Evolutionary conservation across 108 stramenopile genomes (phyloP).

Genomic region (Thalassiosira profunda): DNA sequence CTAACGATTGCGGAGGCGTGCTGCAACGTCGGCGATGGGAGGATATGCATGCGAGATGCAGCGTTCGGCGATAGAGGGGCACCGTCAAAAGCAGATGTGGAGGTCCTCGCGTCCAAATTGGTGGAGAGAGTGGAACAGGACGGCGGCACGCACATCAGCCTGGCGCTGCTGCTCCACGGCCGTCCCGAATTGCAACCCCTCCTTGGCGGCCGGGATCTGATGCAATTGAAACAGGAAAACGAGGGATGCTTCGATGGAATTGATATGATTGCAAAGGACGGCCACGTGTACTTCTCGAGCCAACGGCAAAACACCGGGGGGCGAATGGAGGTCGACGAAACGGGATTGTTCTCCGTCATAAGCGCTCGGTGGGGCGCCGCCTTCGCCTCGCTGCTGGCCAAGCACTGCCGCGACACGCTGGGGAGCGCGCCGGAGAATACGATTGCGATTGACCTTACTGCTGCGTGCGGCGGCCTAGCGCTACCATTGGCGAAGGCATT

Average conservation of each 20-base stretch:
- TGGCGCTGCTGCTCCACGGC: conserved; percentile 45
- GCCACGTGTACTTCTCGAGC: neutral
- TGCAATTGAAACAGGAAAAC: conserved; percentile 6
- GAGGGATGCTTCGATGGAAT: neutral
- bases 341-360: conserved; percentile 56
- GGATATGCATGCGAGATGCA: neutral
- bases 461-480: conserved; percentile 54
- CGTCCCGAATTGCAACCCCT: conserved; percentile 21
- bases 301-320: neutral
- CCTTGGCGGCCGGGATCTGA: conserved; percentile 48
- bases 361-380: conserved; percentile 41
- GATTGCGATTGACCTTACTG: conserved; percentile 48
- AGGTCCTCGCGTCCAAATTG: neutral
- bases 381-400: conserved; percentile 40
- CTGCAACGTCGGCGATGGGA: neutral
- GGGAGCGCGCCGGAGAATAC: neutral
- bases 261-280: neutral
- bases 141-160: conserved; percentile 40
- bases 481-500: conserved; percentile 43
- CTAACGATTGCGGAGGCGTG: conserved; percentile 10
- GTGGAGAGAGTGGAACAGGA: conserved; percentile 17
- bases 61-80: no score
- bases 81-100: neutral
- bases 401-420: conserved; percentile 5
- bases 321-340: conserved; percentile 49